These are phyloP conservation scores for Acacia acuminata DNA, from an alignment of 306 rosid genomes.

Conservation along the genomic window DNA sequence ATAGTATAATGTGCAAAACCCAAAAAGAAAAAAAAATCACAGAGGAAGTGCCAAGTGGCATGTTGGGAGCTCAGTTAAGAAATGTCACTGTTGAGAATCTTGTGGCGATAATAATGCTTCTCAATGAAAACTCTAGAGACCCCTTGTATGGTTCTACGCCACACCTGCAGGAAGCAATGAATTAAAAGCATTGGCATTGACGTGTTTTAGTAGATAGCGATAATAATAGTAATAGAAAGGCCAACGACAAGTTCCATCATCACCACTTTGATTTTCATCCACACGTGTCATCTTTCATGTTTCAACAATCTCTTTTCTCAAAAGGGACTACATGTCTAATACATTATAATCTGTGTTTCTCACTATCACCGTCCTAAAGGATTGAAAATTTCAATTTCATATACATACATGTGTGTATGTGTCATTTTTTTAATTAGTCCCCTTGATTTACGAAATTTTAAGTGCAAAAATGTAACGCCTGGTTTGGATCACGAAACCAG, in stretches of 20 bases:
- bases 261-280: neutral
- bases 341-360: neutral
- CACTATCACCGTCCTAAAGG: neutral
- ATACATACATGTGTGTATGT: too few species aligned
- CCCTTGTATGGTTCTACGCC: constrained; percentile 82
- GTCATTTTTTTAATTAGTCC: too few species aligned
- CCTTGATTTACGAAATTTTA: neutral
- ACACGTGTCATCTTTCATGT: neutral
- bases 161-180: constrained; percentile 53
- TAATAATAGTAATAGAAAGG: neutral
- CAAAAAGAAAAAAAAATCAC: neutral
- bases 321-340: neutral
- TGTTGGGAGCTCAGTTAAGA: constrained; percentile 38
- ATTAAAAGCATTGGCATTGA: neutral
- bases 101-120: constrained; percentile 81
- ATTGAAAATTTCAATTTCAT: neutral
- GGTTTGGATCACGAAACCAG: neutral
- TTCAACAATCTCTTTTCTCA: neutral
- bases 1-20: neutral
- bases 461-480: neutral
- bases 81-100: constrained; percentile 73
- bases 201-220: neutral
- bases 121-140: constrained; percentile 84
- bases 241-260: neutral
- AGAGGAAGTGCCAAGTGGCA: neutral